Evolutionary conservation across 768 basidiomycete genomes (phyloP).

Genomic region (Termitomyces eurrhizus): DNA sequence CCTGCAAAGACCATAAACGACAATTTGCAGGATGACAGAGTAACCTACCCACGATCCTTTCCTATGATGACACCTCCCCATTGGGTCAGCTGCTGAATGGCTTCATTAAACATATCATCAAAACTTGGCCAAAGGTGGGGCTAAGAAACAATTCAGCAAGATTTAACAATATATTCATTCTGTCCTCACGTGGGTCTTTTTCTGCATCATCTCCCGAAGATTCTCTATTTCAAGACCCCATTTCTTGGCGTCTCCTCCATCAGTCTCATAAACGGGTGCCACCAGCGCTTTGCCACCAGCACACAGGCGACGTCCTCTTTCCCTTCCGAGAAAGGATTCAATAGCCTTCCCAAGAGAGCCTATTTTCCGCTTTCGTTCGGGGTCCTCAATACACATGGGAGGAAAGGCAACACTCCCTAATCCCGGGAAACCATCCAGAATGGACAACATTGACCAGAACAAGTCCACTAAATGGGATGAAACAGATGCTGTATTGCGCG

Average conservation of each 20-base stretch:
- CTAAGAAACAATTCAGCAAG: constrained; percentile 28
- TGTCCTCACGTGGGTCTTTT: constrained; percentile 49
- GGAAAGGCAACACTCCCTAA: constrained; percentile 76
- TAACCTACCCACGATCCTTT: constrained; percentile 59
- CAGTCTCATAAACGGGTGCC: constrained; percentile 34
- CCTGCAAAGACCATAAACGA: constrained; percentile 32
- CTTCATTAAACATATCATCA: constrained; percentile 74
- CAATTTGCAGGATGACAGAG: constrained; percentile 5
- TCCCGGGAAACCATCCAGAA: constrained; percentile 68
- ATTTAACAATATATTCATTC: neutral
- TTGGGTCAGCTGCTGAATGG: constrained; percentile 69
- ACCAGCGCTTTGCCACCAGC: constrained; percentile 37
- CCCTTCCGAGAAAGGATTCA: constrained; percentile 57
- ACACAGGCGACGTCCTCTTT: constrained; percentile 65
- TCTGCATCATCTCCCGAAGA: constrained; percentile 54
- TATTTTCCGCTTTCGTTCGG: constrained; percentile 67
- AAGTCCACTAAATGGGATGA: constrained; percentile 36
- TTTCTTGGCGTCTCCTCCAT: constrained; percentile 67
- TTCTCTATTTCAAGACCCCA: constrained; percentile 69
- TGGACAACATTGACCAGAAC: constrained; percentile 44
- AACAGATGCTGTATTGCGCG: constrained; percentile 34
- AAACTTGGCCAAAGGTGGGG: constrained; percentile 52
- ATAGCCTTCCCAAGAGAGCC: constrained; percentile 72
- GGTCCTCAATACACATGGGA: constrained; percentile 75
- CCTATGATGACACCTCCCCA: constrained; percentile 72